Base-by-base conservation (phyloP, 305 asterid species). In the Stenogyne calaminthoides region DNA sequence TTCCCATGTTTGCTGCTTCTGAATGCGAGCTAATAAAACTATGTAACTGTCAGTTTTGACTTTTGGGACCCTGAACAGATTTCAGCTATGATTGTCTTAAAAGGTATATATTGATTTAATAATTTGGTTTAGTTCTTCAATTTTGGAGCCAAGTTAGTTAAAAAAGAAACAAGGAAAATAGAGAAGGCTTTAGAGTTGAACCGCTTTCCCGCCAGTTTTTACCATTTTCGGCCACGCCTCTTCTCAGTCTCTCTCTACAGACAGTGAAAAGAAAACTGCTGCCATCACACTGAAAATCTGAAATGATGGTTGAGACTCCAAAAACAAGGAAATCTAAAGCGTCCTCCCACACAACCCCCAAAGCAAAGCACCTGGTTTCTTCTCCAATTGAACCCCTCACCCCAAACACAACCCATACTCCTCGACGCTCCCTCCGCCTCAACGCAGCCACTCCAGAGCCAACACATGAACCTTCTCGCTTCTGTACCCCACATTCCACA, bases 401-500 rank as follows among this genome's bases (percentile, higher is more conserved):
- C 6, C 52, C 16, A 51, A 44, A 7, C 25, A 15, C 57, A 51
- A 7, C 57, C 1, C 57, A 16, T 15, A 9, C 54, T 46, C 49
- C 49, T 6, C 54, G 54, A 5, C 52, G 52, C 52, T 46, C 52
- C 52, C 52, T 46, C 52, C 52, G 52, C 52, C 52, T 46, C 51
- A 44, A 9, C 6, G 18, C 9, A 0, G 39, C 8, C 1, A 34
- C 39, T 34, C 36, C 52, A 46, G 7, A 11, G 1, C 49, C 49
- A 42, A 42, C 9, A 19, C 54, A n/a, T 46, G 54, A 46, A 6
- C 54, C 19, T 46, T 46, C 54, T 46, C 19, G 54, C 18, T n/a
- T 46, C 54, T 9, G 60, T 18, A 77, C 83, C 68, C 87, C 80
- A 29, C 67, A 70, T 10, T 81, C 86, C 65, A 52, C 77, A 32